A percentile compares a stretch with the other conserved stretches of the same genome.
Evolutionary conservation across 1,284 basidiomycete species (phyloP).

Genomic region (Cutaneotrichosporon cutaneum): DNA sequence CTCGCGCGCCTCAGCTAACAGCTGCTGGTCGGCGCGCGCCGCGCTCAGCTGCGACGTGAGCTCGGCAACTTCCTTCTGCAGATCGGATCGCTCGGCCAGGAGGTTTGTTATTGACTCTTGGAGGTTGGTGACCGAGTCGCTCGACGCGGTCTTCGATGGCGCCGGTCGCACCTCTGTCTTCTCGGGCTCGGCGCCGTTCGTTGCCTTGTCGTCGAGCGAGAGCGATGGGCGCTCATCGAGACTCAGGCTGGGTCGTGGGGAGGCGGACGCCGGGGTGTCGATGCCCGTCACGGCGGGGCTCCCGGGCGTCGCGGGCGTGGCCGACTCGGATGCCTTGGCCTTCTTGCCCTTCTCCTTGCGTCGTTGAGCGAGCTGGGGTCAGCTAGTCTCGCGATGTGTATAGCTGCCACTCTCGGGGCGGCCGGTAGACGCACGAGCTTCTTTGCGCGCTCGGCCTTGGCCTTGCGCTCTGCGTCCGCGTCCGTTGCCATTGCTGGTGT

Average conservation of each 20-base stretch:
- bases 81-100: constrained; percentile 42
- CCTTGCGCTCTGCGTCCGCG: constrained; percentile 43
- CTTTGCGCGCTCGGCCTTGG: constrained; percentile 49
- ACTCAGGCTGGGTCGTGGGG: constrained; percentile 36
- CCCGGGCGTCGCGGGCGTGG: constrained; percentile 10
- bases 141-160: background rate
- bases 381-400: too few relatives aligned
- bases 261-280: constrained; percentile 17
- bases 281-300: constrained; percentile 14
- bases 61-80: constrained; percentile 35
- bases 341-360: constrained; percentile 37
- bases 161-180: background rate
- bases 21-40: constrained; percentile 35
- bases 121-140: constrained; percentile 24
- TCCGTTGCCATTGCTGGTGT: constrained; percentile 6
- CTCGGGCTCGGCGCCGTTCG: constrained; percentile 9
- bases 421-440: constrained; percentile 37
- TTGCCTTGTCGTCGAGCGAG: constrained; percentile 10
- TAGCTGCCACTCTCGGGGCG: background rate
- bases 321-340: constrained; percentile 14
- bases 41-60: constrained; percentile 28
- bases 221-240: constrained; percentile 22
- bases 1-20: constrained; percentile 38
- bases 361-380: constrained; percentile 31
- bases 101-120: constrained; percentile 45